Percentiles rank a stretch among this genome's conserved stretches.
Evolutionary conservation across 495 filamentous ascomycete species (phyloP).

Genomic region (Penicillium egyptiacum): DNA sequence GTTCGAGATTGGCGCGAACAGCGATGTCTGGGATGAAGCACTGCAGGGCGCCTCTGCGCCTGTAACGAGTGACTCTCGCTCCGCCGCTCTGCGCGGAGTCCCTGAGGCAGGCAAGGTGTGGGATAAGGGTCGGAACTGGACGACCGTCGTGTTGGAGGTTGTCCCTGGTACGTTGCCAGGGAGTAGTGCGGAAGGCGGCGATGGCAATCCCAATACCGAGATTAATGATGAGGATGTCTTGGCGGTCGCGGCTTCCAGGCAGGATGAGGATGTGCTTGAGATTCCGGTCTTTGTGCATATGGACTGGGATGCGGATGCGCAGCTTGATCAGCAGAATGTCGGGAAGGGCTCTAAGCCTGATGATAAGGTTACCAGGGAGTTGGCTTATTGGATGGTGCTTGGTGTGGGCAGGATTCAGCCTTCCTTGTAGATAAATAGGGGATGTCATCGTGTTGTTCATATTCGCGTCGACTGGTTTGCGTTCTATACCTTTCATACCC

Average conservation of each 20-base stretch:
- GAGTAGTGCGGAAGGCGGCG: constrained; percentile 26
- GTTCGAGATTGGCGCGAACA: constrained; percentile 92
- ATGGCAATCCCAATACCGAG: constrained; percentile 9
- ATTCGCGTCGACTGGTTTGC: constrained; percentile 1
- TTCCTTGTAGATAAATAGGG: constrained; percentile 18
- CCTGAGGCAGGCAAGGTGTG: constrained; percentile 93
- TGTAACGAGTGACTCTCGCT: constrained; percentile 34
- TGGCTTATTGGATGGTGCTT: constrained; percentile 94
- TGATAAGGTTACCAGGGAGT: constrained; percentile 61
- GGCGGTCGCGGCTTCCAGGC: constrained; percentile 40
- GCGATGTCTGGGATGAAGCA: constrained; percentile 94
- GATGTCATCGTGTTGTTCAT: constrained; percentile 4
- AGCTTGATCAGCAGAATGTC: constrained; percentile 60
- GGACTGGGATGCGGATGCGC: constrained; percentile 84
- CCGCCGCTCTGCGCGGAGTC: constrained; percentile 40
- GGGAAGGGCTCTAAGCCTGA: constrained; percentile 52
- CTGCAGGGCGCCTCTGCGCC: constrained; percentile 50
- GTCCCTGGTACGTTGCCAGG: constrained; percentile 62
- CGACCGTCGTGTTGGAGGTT: constrained; percentile 86
- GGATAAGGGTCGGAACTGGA: constrained; percentile 94
- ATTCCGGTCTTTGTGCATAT: constrained; percentile 90
- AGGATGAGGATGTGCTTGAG: constrained; percentile 89
- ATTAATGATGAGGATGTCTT: constrained; percentile 20
- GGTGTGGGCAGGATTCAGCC: constrained; percentile 73
- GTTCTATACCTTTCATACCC: constrained; percentile 21